Conservation (phyloP, 1,139 yeast species). For the Saccharomyces hybrid region DNA sequence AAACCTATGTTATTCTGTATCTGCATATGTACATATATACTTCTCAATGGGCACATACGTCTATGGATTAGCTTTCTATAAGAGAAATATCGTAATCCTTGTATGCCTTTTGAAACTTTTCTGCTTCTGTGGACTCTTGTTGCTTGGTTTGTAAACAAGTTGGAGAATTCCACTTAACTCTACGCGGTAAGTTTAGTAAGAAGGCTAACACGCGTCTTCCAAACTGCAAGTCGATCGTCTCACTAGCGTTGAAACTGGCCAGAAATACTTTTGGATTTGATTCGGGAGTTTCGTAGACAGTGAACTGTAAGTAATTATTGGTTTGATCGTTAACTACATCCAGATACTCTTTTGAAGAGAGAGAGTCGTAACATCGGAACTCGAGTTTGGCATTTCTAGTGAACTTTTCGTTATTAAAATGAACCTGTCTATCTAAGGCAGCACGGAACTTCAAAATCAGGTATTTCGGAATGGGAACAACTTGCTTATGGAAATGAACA, state of each 20-base stretch:
- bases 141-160: conserved; percentile 49
- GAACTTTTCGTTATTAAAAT: conserved; percentile 44
- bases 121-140: conserved; percentile 56
- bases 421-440: conserved; percentile 37
- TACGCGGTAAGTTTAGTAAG: conserved; percentile 48
- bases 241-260: conserved; percentile 26
- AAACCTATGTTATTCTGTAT: too few species aligned
- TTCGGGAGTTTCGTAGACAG: conserved; percentile 31
- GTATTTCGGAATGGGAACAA: conserved; percentile 48
- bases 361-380: conserved; percentile 32
- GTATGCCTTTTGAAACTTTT: conserved; percentile 45
- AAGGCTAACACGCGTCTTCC: conserved; percentile 69
- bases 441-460: conserved; percentile 34
- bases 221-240: conserved; percentile 58
- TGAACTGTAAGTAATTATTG: conserved; percentile 33
- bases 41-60: not conserved
- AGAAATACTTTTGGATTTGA: conserved; percentile 27
- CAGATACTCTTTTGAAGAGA: conserved; percentile 14
- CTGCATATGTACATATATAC: too few species aligned
- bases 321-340: conserved; percentile 34
- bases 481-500: conserved; percentile 60
- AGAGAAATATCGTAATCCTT: conserved; percentile 38
- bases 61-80: conserved; percentile 24
- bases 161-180: conserved; percentile 60
- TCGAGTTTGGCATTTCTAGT: conserved; percentile 38